Base-by-base conservation (phyloP, 2,329 filamentous ascomycete species). In the Fusarium sulawesiense region DNA sequence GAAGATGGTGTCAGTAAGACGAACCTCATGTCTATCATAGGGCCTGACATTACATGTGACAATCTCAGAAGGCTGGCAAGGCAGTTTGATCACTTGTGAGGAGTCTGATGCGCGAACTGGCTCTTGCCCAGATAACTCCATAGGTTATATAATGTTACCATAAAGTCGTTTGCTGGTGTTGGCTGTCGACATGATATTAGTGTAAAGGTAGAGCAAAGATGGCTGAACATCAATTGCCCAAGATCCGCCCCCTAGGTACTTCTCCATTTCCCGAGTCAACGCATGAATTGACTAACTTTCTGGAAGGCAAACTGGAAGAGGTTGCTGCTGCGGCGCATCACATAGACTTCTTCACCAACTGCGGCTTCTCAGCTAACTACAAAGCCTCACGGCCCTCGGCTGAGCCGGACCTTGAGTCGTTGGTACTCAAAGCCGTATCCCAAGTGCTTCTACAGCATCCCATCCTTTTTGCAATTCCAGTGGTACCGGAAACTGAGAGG, bases 271-370 rank as follows among this genome's bases (percentile, higher is more conserved):
- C 1, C 34, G 11, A 0, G 9, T n/a, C 3, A n/a, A 25, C 11
- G 16, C 9, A 9, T 3, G 2, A 12, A 20, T 9, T 0, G 6
- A 25, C 49, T 51, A 2, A 25, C 4, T 3, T 1, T 12, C 12
- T 7, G 4, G 12, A 1, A 61, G 58, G 58, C 16, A 61, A 37
- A 20, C 58, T 61, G 1, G 58, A 61, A 20, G 44, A 60, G 10
- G 20, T 61, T 14, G 58, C 58, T 18, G 29, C 56, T 2, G 13
- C 41, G 3, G 58, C 58, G 7, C 56, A 61, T n/a, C 29, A 60
- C 3, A 23, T 60, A n/a, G 34, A 30, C n/a, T 44, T 61, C 16
- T 61, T 61, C 4, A 61, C 58, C 30, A 61, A 60, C 8, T 60
- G 44, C 23, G 58, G 54, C 7, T 20, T 61, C 6, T 61, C 58